Conservation (phyloP, 2,329 filamentous ascomycete species). For the Arthrinium puccinioides region DNA sequence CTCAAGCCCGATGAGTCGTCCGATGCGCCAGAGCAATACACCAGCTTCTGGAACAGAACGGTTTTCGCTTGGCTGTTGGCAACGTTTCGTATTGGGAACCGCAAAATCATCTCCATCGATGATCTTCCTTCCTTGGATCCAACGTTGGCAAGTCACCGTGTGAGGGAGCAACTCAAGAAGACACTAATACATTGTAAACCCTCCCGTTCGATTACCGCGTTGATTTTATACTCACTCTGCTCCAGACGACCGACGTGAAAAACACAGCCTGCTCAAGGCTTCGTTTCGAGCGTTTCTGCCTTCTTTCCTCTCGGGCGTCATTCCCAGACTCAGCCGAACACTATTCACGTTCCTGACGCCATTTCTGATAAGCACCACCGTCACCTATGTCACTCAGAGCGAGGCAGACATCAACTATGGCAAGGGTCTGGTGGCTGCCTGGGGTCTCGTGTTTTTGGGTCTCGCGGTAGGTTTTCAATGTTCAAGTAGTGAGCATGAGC, state of each 20-base stretch:
- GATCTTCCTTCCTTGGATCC: slow-evolving; percentile 15
- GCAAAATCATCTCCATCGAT: slow-evolving; percentile 10
- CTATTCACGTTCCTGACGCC: slow-evolving; percentile 23
- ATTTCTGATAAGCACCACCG: slow-evolving; percentile 19
- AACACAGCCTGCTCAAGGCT: slow-evolving; percentile 9
- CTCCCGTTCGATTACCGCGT: slow-evolving; percentile 1
- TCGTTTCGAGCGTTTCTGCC: slow-evolving; percentile 10
- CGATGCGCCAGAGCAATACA: slow-evolving; percentile 10
- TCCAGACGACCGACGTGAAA: slow-evolving; percentile 8
- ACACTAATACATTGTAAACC: slow-evolving; percentile 13
- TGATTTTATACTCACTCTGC: not conserved
- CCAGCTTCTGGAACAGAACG: slow-evolving; percentile 13
- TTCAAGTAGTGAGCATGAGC: not conserved
- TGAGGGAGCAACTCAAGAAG: slow-evolving; percentile 7
- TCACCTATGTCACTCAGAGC: slow-evolving; percentile 11
- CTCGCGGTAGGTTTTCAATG: slow-evolving; percentile 18
- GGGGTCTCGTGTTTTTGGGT: slow-evolving; percentile 22
- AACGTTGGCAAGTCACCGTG: slow-evolving; percentile 8
- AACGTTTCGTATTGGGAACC: slow-evolving; percentile 12
- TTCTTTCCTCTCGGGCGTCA: slow-evolving; percentile 11
- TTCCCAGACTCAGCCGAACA: slow-evolving; percentile 18
- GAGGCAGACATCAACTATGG: slow-evolving; percentile 11
- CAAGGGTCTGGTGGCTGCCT: slow-evolving; percentile 21
- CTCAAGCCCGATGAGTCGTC: slow-evolving; percentile 3
- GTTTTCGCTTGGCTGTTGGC: slow-evolving; percentile 14